phyloP scores from a whole-genome alignment of 768 basidiomycete species.

The Multifurca ochricompacta region DNA sequence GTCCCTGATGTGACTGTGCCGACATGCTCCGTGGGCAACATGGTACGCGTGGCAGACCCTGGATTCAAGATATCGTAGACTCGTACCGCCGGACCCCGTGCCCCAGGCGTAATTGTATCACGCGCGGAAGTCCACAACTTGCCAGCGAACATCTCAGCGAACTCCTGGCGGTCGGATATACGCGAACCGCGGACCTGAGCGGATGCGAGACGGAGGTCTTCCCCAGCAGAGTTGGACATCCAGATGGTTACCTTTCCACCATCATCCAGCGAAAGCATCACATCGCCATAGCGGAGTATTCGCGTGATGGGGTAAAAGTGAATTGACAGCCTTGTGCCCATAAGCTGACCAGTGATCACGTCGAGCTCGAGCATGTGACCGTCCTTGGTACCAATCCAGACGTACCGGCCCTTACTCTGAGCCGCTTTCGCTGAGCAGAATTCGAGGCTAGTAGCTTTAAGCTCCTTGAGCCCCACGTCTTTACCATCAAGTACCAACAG shows the following conservation, averaged over 20 bases:
- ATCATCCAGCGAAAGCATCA: conserved; percentile 82
- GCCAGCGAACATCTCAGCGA: conserved; percentile 63
- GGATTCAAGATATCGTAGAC: conserved; percentile 71
- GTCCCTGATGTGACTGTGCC: conserved; percentile 82
- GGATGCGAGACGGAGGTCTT: conserved; percentile 31
- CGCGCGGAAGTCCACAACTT: conserved; percentile 78
- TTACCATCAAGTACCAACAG: conserved; percentile 50
- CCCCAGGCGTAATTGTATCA: conserved; percentile 32
- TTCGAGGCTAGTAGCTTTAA: conserved; percentile 69
- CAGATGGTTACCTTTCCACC: conserved; percentile 77
- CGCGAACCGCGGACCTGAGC: conserved; percentile 54
- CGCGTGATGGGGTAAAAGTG: conserved; percentile 62
- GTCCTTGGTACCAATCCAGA: conserved; percentile 91
- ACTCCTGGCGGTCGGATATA: conserved; percentile 76
- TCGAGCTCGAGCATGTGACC: conserved; percentile 84
- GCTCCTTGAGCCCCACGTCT: conserved; percentile 55
- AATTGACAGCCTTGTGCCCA: conserved; percentile 48
- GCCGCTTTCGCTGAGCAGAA: conserved; percentile 47
- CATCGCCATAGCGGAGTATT: conserved; percentile 63
- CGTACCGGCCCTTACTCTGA: conserved; percentile 48
- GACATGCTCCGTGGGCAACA: conserved; percentile 60
- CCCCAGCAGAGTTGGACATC: conserved; percentile 35
- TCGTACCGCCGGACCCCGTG: conserved; percentile 62
- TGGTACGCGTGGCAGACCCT: conserved; percentile 43
- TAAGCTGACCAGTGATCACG: conserved; percentile 48